Conservation (phyloP, 768 basidiomycete genomes). For the Hemileccinum rubropunctum region DNA sequence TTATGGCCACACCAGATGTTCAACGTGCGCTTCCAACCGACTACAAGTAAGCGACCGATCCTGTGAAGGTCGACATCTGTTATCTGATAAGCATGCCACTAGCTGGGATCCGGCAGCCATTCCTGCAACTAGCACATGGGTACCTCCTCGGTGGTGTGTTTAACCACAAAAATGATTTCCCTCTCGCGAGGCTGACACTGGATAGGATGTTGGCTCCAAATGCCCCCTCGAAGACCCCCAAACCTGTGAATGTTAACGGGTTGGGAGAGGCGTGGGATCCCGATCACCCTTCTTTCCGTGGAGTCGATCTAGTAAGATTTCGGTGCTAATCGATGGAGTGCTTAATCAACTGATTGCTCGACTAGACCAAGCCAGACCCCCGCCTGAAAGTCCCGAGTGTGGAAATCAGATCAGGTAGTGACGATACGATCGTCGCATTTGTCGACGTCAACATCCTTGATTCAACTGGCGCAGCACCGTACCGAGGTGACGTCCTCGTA, state of each 20-base stretch:
- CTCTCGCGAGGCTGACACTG: background rate
- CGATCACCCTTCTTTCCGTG: constrained; percentile 20
- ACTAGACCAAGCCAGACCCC: constrained; percentile 19
- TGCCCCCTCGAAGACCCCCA: background rate
- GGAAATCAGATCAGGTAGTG: constrained; percentile 20
- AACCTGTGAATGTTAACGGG: constrained; percentile 13
- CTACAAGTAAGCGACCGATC: constrained; percentile 14
- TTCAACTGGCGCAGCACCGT: constrained; percentile 33
- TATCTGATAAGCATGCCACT: background rate
- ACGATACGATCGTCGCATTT: constrained; percentile 22
- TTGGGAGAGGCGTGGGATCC: constrained; percentile 26
- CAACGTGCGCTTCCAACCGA: constrained; percentile 12
- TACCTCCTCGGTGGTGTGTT: constrained; percentile 25
- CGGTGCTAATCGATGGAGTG: background rate
- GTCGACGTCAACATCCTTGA: constrained; percentile 35
- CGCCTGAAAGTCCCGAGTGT: constrained; percentile 24
- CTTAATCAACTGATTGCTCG: background rate
- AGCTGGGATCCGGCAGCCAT: constrained; percentile 26
- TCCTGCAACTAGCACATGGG: constrained; percentile 25
- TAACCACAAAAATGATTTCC: background rate
- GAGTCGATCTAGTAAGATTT: constrained; percentile 19
- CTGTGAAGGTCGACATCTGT: background rate
- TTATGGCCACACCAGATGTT: constrained; percentile 24
- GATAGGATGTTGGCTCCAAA: constrained; percentile 22
- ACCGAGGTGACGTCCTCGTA: constrained; percentile 34